Percentiles rank a stretch among this genome's conserved stretches.
Conservation (phyloP, 2,329 filamentous ascomycete genomes). For the Fusarium sp. region DNA sequence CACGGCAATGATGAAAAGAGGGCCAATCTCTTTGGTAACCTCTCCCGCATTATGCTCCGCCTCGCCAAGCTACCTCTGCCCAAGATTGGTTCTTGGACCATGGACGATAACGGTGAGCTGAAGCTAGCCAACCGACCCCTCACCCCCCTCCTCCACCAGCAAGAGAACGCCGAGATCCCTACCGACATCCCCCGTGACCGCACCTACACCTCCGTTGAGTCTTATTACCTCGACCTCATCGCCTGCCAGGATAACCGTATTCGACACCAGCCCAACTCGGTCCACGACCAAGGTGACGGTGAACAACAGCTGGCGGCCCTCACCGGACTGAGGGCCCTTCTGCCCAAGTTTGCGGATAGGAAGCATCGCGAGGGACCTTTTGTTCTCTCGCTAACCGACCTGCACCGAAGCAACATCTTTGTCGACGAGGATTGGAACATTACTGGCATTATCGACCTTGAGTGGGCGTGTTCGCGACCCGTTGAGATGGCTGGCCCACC, state of each 20-base stretch:
- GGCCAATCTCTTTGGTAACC: constrained; percentile 43
- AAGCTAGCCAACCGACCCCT: constrained; percentile 52
- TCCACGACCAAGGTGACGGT: constrained; percentile 45
- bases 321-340: constrained; percentile 44
- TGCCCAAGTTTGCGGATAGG: constrained; percentile 37
- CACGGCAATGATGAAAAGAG: background rate
- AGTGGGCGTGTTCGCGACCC: constrained; percentile 48
- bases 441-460: constrained; percentile 49
- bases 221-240: constrained; percentile 50
- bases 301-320: constrained; percentile 47
- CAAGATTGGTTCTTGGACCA: constrained; percentile 44
- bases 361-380: constrained; percentile 48
- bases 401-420: constrained; percentile 55
- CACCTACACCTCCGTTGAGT: constrained; percentile 49
- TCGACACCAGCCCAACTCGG: constrained; percentile 51
- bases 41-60: constrained; percentile 41
- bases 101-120: constrained; percentile 45
- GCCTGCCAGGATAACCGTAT: constrained; percentile 47
- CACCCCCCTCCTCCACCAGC: constrained; percentile 45
- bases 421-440: constrained; percentile 51
- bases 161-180: constrained; percentile 50
- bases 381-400: constrained; percentile 50
- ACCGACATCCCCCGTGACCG: constrained; percentile 46
- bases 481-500: constrained; percentile 47
- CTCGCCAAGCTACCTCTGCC: constrained; percentile 42